Evolutionary conservation across 2,329 filamentous ascomycete genomes (phyloP), one percentile per base, ranked within the genome.

Genomic region (Ophiostoma australiae): DNA sequence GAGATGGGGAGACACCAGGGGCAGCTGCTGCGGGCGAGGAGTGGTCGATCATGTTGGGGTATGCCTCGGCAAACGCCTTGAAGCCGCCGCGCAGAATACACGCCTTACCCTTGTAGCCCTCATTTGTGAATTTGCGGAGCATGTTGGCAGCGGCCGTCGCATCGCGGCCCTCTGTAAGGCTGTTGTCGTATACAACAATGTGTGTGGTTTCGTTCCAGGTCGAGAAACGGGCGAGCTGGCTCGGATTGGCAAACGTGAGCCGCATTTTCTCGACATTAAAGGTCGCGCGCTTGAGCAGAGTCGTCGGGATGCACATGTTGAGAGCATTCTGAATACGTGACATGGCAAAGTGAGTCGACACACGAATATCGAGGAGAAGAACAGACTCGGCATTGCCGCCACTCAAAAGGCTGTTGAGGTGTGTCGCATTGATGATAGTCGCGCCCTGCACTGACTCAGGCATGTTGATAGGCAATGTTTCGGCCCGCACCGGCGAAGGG

Each of bases 301-400:
- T 98, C 0, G 95, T 98, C 0, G 95, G 95, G 73, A 98, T 97
- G 77, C 95, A 98, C 5, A 99, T 83, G 77, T 96, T 98, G 41
- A 99, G 81, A 0, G 94, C 92, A n/a, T 90, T 90, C 68, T 84
- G 82, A 70, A 98, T 91, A 39, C 91, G 88, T 31, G 91, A 89
- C 66, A 87, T 84, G 0, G 89, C 86, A 77, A 91, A 97, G 74
- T 94, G 92, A 27, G 93, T 93, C 37, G 90, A 92, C 0, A 96
- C 93, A 55, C 95, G 88, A 31, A 98, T 86, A 78, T 99, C 95
- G 4, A 99, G 82, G 1, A 98, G 78, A 41, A 99, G 81, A 0
- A 92, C 75, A 17, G 71, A 44, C 20, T 11, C 10, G 23, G 66
- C 66, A 27, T 48, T 23, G 13, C 13, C 37, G n/a, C n/a, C 39